Conservation (phyloP, 208 protist species). For the Trypanosoma vivax region DNA sequence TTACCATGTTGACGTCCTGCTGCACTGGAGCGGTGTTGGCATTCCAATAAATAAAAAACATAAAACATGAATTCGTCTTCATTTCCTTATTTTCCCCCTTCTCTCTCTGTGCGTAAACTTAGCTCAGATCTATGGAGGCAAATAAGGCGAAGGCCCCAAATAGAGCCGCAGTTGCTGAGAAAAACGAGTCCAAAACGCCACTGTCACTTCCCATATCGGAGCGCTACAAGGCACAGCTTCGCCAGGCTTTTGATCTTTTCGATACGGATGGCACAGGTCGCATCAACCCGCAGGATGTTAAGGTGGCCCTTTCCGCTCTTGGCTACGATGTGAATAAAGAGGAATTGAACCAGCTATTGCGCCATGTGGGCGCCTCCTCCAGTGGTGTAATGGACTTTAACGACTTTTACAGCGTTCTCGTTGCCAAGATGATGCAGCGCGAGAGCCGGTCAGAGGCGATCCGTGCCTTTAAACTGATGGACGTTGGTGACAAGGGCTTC, state of each 20-base stretch:
- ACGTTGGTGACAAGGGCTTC: constrained; percentile 88
- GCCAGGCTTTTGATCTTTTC: constrained; percentile 95
- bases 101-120: constrained; percentile 4
- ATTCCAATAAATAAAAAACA: too few species aligned
- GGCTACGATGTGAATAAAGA: constrained; percentile 91
- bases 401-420: constrained; percentile 83
- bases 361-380: constrained; percentile 50
- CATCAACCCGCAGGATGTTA: constrained; percentile 84
- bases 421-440: constrained; percentile 72
- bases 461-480: constrained; percentile 91
- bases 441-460: constrained; percentile 81
- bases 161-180: constrained; percentile 5
- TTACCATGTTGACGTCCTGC: too few species aligned
- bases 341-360: constrained; percentile 79
- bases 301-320: constrained; percentile 90
- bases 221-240: constrained; percentile 81
- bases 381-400: constrained; percentile 81
- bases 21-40: too few species aligned
- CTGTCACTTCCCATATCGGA: constrained; percentile 56
- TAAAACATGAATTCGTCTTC: constrained; percentile 4
- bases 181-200: constrained; percentile 20
- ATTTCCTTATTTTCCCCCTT: constrained; percentile 8
- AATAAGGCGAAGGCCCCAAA: constrained; percentile 2
- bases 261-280: constrained; percentile 89
- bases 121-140: constrained; percentile 13